A percentile compares a stretch with the other conserved stretches of the same genome.
These are phyloP conservation scores for Ophiostoma himal-ulmi DNA, from an alignment of 2,329 filamentous ascomycete species.

Conservation along the genomic window DNA sequence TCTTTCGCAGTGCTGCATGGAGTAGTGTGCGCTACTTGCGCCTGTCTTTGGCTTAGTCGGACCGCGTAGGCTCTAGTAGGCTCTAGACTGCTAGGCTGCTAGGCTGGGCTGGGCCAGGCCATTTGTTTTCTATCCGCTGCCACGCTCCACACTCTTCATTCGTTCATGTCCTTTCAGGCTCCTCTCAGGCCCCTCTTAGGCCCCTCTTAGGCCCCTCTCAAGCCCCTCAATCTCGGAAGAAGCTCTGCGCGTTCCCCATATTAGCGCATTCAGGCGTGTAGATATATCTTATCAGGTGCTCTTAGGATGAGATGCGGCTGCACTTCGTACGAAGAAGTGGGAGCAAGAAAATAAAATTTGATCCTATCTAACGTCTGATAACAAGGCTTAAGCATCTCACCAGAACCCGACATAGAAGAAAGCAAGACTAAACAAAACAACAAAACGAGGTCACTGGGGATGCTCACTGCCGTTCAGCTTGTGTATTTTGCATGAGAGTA, in stretches of 20 bases:
- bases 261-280: neutral
- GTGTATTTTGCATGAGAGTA: neutral
- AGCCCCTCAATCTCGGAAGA: conserved; percentile 1
- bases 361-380: no score
- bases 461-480: neutral
- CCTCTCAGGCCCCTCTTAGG: neutral
- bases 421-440: neutral
- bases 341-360: neutral
- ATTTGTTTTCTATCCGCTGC: neutral
- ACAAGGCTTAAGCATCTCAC: neutral
- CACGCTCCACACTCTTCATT: neutral
- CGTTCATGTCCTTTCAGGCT: neutral
- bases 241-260: neutral
- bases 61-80: neutral
- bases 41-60: neutral
- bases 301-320: neutral
- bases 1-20: neutral
- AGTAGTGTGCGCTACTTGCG: neutral
- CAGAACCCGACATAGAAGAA: neutral
- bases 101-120: neutral
- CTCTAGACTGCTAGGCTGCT: conserved; percentile 1
- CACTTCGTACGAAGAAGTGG: neutral
- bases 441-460: neutral
- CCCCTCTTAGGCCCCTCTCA: neutral
- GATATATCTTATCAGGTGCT: no score